Evolutionary conservation across 2,329 filamentous ascomycete genomes (phyloP), one percentile per base, ranked within the genome.

Genomic region (Neopestalotiopsis sp.): DNA sequence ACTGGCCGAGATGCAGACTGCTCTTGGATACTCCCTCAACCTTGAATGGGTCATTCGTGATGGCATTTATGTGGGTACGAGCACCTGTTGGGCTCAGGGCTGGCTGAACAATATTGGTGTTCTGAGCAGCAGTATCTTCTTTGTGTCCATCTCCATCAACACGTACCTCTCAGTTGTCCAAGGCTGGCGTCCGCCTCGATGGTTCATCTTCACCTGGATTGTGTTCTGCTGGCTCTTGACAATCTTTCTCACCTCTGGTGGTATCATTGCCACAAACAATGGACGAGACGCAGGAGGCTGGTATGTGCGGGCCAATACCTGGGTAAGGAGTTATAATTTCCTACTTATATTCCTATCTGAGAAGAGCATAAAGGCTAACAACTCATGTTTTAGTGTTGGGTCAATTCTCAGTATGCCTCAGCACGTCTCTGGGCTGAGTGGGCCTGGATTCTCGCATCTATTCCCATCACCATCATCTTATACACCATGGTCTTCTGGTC

Each of bases 401-500:
- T 71, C 9, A 71, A 68, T 13, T 49, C 64, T 10, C 42, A 68
- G 10, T 72, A 72, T 34, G 30, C 38, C 17, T 9, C 57, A 9
- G 67, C 66, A 34, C 67, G 71, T 14, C 57, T 72, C 1, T 72
- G 71, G 71, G 53, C 67, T 5, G 65, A 71, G 30, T 72, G 68
- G 64, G 62, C 59, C 20, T 72, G 71, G 71, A 66, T 72, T 6
- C 24, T 71, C 32, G 45, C 53, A 12, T 70, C 69, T 7, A 68
- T 70, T 2, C 61, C 59, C 14, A n/a, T 63, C 4, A 72, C 70
- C 1, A 64, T 69, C n/a, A 17, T 69, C 17, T 34, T 71, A 20
- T 70, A 73, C 63, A 12, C 61, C 5, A n/a, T 66, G 20, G 61
- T 72, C 45, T 68, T 72, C 24, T 67, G 57, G 53, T 65, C 65